These are phyloP conservation scores for Serendipita sp. DNA, from an alignment of 768 basidiomycete genomes.

Conservation along the genomic window DNA sequence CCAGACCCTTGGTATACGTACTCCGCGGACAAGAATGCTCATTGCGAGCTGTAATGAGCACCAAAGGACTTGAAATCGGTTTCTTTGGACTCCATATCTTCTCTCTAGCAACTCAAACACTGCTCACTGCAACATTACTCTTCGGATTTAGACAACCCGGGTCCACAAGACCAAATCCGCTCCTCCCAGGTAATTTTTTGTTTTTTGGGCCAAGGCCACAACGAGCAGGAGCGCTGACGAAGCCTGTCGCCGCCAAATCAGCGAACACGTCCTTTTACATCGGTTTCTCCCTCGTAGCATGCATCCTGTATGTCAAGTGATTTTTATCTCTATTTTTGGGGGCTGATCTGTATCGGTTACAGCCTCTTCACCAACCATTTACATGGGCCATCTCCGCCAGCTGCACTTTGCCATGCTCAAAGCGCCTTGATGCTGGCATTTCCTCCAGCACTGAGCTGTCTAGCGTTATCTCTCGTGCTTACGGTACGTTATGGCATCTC, in stretches of 20 bases:
- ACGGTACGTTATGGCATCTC: not conserved
- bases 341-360: not conserved
- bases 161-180: not conserved
- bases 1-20: not conserved
- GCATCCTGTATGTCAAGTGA: not conserved
- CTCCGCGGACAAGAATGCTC: not conserved
- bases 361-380: slow-evolving; percentile 4
- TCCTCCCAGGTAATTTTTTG: slow-evolving; percentile 1
- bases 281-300: not conserved
- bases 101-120: not conserved
- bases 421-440: slow-evolving; percentile 2
- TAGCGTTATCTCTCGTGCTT: slow-evolving; percentile 5
- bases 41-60: not conserved
- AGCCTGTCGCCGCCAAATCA: not conserved
- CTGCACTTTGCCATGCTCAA: slow-evolving; percentile 4
- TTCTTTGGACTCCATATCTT: slow-evolving; percentile 3
- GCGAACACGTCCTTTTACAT: not conserved
- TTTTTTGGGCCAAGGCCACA: not conserved
- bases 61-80: not conserved
- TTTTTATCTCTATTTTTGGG: not conserved
- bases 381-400: not conserved
- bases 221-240: not conserved
- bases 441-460: not conserved
- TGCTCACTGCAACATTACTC: not conserved
- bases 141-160: not conserved